Evolutionary conservation across 2,329 filamentous ascomycete genomes (phyloP).

Genomic region (Monilinia aucupariae): DNA sequence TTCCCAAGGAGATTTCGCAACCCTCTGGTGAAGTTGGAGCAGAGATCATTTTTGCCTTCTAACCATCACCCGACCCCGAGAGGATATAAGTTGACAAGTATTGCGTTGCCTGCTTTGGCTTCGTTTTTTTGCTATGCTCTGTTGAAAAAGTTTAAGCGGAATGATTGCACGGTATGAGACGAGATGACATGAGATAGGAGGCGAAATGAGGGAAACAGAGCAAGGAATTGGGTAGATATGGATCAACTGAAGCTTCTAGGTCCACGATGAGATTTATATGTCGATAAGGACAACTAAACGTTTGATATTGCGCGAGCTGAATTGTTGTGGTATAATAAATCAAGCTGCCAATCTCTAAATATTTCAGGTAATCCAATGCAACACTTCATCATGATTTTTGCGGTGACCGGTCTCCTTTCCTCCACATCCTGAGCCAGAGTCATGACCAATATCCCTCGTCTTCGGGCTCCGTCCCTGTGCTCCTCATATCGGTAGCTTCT

Average conservation of each 20-base stretch:
- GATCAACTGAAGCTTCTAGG: neutral
- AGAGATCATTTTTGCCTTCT: neutral
- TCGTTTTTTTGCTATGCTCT: neutral
- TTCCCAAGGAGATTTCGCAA: neutral
- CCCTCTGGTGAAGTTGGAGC: neutral
- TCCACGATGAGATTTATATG: neutral
- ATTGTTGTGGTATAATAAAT: neutral
- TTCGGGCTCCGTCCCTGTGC: slow-evolving; percentile 15
- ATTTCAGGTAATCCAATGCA: neutral
- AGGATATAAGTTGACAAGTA: neutral
- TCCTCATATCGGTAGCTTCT: slow-evolving; percentile 17
- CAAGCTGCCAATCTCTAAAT: neutral
- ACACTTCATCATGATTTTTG: neutral
- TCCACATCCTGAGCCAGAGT: neutral
- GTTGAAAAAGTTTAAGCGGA: neutral
- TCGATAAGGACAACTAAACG: neutral
- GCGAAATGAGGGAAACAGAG: neutral
- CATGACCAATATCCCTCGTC: slow-evolving; percentile 29
- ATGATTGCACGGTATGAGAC: neutral
- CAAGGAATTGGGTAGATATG: neutral
- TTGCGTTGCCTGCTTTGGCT: neutral
- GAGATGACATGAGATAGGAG: neutral
- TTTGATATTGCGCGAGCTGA: neutral
- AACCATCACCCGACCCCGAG: neutral
- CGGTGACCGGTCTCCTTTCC: neutral